Evolutionary conservation across 352 stramenopile genomes (phyloP).

Genomic region (Globisporangium megalacanthum): DNA sequence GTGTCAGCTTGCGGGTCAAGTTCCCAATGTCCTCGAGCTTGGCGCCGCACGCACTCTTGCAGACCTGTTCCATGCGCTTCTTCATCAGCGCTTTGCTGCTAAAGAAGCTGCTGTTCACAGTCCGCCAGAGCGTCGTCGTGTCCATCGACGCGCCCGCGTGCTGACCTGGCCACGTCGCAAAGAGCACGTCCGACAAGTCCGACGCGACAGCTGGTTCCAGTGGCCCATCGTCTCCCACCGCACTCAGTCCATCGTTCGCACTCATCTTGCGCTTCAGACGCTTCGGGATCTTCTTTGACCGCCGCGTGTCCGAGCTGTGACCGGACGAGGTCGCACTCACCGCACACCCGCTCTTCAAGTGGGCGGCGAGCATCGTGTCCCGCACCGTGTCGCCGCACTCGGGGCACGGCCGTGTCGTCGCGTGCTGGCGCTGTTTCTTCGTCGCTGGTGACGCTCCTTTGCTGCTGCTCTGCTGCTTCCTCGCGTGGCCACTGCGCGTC

Average conservation of each 20-base stretch:
- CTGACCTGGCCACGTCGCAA: constrained; percentile 74
- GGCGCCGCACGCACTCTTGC: constrained; percentile 57
- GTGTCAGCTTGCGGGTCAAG: constrained; percentile 25
- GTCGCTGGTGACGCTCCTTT: constrained; percentile 7
- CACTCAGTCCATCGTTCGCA: background rate
- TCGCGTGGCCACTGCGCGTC: constrained; percentile 1
- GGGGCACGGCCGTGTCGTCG: constrained; percentile 41
- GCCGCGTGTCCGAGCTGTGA: constrained; percentile 6
- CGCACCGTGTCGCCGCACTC: constrained; percentile 59
- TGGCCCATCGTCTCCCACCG: constrained; percentile 16
- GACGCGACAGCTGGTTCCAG: constrained; percentile 20
- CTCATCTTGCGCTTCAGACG: constrained; percentile 35
- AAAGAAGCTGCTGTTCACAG: constrained; percentile 68
- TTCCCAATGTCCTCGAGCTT: constrained; percentile 65
- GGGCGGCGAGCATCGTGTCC: constrained; percentile 60
- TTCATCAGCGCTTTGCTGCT: constrained; percentile 55
- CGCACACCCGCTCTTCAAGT: constrained; percentile 55
- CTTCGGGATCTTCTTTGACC: constrained; percentile 20
- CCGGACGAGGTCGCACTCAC: background rate
- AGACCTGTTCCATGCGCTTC: constrained; percentile 66
- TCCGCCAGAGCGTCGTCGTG: constrained; percentile 73
- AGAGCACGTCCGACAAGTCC: constrained; percentile 73
- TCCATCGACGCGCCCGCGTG: constrained; percentile 64
- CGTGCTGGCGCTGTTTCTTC: constrained; percentile 33
- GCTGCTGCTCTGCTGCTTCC: constrained; percentile 13